phyloP scores from a whole-genome alignment of 106 monocot species.

The Phalaenopsis equestris region DNA sequence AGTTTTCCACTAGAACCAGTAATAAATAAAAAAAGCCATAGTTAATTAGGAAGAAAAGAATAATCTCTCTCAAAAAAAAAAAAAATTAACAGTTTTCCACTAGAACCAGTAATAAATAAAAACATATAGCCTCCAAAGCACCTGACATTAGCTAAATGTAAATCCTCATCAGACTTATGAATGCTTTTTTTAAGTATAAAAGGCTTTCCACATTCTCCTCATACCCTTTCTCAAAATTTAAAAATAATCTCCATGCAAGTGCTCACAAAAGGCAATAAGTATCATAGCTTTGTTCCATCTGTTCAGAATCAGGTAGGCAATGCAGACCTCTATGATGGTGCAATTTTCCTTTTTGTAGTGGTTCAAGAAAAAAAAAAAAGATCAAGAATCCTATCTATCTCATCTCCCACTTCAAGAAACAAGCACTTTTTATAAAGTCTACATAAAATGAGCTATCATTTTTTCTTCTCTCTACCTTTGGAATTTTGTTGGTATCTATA shows the following conservation, averaged over 20 bases:
- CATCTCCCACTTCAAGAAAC: constrained; percentile 19
- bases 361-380: constrained; percentile 6
- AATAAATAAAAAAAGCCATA: no score
- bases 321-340: constrained; percentile 38
- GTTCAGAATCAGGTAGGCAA: constrained; percentile 26
- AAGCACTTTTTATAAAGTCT: constrained; percentile 14
- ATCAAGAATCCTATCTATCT: constrained; percentile 8
- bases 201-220: constrained; percentile 14
- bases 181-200: constrained; percentile 16
- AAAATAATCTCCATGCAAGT: constrained; percentile 28
- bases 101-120: no score
- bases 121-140: not conserved
- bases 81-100: no score
- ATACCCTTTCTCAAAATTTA: constrained; percentile 9
- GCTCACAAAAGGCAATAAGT: constrained; percentile 49
- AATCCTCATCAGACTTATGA: constrained; percentile 7
- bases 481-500: constrained; percentile 21
- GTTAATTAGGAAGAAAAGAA: no score
- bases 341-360: constrained; percentile 33
- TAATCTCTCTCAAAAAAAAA: no score
- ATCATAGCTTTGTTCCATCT: constrained; percentile 60
- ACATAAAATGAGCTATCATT: constrained; percentile 21
- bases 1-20: no score
- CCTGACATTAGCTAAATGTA: not conserved
- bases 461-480: constrained; percentile 11